These are phyloP conservation scores for Fomitopsis pulvina DNA, from an alignment of 768 basidiomycete species.

Conservation along the genomic window DNA sequence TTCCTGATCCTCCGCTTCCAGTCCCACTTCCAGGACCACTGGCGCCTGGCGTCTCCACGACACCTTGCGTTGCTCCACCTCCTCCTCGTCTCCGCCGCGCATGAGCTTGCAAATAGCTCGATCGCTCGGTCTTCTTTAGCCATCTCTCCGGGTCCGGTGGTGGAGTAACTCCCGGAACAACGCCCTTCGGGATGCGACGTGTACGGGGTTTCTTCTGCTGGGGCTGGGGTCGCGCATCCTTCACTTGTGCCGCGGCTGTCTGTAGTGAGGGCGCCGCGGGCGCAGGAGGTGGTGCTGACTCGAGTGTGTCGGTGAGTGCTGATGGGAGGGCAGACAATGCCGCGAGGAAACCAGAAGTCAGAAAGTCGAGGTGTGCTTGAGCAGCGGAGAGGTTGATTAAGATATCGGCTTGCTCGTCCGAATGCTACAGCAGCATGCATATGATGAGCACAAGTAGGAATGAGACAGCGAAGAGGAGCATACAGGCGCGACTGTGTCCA, in stretches of 20 bases:
- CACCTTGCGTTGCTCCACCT: constrained; percentile 68
- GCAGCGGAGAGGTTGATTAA: constrained; percentile 80
- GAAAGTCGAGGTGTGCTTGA: constrained; percentile 79
- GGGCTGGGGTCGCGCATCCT: constrained; percentile 21
- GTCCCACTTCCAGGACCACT: constrained; percentile 12
- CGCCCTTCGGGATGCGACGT: constrained; percentile 69
- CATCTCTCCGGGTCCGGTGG: constrained; percentile 83
- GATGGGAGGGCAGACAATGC: constrained; percentile 56
- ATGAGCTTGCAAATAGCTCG: constrained; percentile 44
- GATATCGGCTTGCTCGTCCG: constrained; percentile 86
- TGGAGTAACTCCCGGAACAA: constrained; percentile 72
- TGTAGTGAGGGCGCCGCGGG: constrained; percentile 18
- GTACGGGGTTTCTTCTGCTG: constrained; percentile 44
- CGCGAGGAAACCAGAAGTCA: constrained; percentile 60
- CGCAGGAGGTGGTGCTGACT: constrained; percentile 54
- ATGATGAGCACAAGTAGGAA: background rate
- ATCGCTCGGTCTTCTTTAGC: constrained; percentile 81
- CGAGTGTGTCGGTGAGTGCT: constrained; percentile 44
- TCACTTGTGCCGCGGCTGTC: constrained; percentile 1
- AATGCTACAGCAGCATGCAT: constrained; percentile 40
- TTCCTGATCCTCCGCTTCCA: constrained; percentile 35
- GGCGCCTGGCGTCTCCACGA: constrained; percentile 30
- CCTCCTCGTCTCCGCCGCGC: constrained; percentile 46
- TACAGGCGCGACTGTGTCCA: constrained; percentile 74
- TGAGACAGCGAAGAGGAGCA: background rate